Evolutionary conservation across 257 asterid genomes (phyloP).

Genomic region (Coffea canephora): DNA sequence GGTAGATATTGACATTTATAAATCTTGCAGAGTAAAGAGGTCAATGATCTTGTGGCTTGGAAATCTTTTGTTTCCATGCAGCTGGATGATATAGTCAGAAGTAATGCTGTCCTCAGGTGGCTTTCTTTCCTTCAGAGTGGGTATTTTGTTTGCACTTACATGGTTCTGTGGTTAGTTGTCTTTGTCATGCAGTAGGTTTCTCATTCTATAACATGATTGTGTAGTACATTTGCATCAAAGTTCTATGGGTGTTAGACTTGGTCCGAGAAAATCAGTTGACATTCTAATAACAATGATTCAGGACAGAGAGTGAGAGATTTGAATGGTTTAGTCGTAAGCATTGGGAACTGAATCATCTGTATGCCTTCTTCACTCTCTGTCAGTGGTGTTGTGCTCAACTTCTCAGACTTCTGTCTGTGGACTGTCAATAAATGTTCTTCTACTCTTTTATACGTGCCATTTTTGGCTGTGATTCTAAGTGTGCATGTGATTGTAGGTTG

Average conservation of each 20-base stretch:
- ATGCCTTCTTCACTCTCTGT: background rate
- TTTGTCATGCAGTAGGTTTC: background rate
- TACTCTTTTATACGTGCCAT: background rate
- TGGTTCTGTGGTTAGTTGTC: background rate
- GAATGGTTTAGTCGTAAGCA: background rate
- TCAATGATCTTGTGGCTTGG: constrained; percentile 68
- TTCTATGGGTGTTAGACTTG: background rate
- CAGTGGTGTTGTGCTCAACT: background rate
- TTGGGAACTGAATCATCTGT: background rate
- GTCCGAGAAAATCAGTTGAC: background rate
- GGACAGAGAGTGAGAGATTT: background rate
- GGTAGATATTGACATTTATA: constrained; percentile 10
- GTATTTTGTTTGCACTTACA: background rate
- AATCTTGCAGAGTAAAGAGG: constrained; percentile 69
- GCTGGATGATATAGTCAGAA: constrained; percentile 56
- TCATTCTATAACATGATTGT: background rate
- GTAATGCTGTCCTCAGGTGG: constrained; percentile 75
- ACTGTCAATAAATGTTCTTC: background rate
- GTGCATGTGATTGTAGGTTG: constrained; percentile 45
- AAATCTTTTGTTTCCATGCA: constrained; percentile 68
- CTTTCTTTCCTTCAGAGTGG: constrained; percentile 2
- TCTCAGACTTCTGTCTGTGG: background rate
- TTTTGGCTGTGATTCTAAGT: background rate
- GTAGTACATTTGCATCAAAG: too few relatives aligned
- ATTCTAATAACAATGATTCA: background rate